Conservation (phyloP, 345 rosid species). For the Linum tenue region DNA sequence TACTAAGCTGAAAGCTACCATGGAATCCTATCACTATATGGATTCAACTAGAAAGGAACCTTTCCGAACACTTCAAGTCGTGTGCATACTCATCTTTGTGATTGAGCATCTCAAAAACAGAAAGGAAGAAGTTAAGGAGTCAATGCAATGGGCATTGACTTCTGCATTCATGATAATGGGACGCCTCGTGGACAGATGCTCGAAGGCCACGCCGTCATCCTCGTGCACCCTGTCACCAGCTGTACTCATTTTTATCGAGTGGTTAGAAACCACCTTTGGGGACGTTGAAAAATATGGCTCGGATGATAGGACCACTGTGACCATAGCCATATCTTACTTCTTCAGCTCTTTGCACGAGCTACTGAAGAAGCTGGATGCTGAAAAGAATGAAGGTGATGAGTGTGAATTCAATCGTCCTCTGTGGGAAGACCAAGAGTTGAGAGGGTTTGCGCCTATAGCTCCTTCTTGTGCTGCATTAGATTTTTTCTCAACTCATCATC, state of each 20-base stretch:
- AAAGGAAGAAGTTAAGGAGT: conserved; percentile 24
- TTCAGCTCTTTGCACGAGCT: conserved; percentile 38
- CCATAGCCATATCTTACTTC: conserved; percentile 45
- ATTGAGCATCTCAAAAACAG: conserved; percentile 31
- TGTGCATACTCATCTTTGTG: conserved; percentile 53
- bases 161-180: conserved; percentile 60
- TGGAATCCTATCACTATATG: conserved; percentile 56
- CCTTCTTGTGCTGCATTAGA: conserved; percentile 34
- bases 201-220: conserved; percentile 34
- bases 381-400: conserved; percentile 9
- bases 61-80: conserved; percentile 55
- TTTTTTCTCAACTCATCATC: conserved; percentile 37
- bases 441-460: conserved; percentile 62
- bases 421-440: conserved; percentile 89
- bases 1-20: conserved; percentile 28
- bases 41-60: conserved; percentile 60
- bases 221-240: conserved; percentile 65
- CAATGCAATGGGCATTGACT: conserved; percentile 31
- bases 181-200: conserved; percentile 51
- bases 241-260: conserved; percentile 64
- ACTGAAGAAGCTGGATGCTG: conserved; percentile 31
- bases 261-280: conserved; percentile 43
- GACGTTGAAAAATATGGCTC: conserved; percentile 24
- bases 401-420: conserved; percentile 33
- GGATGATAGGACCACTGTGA: conserved; percentile 39